A percentile compares a stretch with the other conserved stretches of the same genome.
These are phyloP conservation scores for Lipomyces oligophaga DNA, from an alignment of 805 yeast genomes.

Conservation along the genomic window DNA sequence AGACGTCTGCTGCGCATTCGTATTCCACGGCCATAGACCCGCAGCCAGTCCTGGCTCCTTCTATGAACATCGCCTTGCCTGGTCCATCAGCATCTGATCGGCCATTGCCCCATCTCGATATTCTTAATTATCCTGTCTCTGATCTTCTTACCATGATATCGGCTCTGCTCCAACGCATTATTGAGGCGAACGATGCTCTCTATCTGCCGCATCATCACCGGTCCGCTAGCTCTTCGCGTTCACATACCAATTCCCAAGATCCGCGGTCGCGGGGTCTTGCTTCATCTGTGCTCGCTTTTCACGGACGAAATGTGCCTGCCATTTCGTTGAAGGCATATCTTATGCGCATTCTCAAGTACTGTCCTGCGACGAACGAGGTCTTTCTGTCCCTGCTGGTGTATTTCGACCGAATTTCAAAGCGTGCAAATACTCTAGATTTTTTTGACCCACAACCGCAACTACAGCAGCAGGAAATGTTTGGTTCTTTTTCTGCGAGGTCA, in stretches of 20 bases:
- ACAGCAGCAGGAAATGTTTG: background rate
- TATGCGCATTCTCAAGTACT: constrained; percentile 85
- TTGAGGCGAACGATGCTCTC: constrained; percentile 81
- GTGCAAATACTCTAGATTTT: constrained; percentile 50
- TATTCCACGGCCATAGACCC: no score
- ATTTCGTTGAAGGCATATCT: constrained; percentile 86
- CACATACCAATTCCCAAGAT: constrained; percentile 9
- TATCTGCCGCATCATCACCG: constrained; percentile 40
- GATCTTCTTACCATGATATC: constrained; percentile 82
- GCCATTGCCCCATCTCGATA: constrained; percentile 61
- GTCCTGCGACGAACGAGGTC: constrained; percentile 98
- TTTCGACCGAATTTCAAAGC: constrained; percentile 87
- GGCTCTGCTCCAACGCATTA: constrained; percentile 76
- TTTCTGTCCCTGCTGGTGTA: constrained; percentile 85
- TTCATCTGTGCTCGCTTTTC: constrained; percentile 65
- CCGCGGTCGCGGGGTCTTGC: constrained; percentile 11
- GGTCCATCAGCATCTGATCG: no score
- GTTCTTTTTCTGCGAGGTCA: background rate
- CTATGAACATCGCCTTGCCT: no score
- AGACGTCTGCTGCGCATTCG: no score
- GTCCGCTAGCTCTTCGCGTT: constrained; percentile 5
- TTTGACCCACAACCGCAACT: constrained; percentile 2
- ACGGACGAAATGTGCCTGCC: constrained; percentile 96
- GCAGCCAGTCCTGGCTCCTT: no score
- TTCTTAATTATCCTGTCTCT: constrained; percentile 76